phyloP scores from a whole-genome alignment of 352 stramenopile species.

The Phytophthora sp. region DNA sequence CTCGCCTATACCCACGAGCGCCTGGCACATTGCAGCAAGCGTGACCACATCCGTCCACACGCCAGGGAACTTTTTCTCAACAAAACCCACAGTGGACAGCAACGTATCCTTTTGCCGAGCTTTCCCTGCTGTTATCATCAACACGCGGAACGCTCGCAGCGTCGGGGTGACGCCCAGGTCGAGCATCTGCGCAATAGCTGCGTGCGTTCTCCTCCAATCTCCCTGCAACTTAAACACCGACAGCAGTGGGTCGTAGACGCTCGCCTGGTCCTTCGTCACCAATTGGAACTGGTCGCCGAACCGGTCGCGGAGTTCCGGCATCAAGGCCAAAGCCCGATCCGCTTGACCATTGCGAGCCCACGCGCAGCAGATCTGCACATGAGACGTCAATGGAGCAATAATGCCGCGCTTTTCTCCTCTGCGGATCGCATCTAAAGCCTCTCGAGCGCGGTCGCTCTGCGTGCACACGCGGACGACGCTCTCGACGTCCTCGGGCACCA shows the following conservation, averaged over 20 bases:
- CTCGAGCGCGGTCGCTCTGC: constrained; percentile 49
- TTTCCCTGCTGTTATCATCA: constrained; percentile 63
- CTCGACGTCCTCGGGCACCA: constrained; percentile 34
- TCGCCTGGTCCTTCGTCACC: constrained; percentile 11
- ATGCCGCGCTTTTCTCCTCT: constrained; percentile 51
- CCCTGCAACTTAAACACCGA: constrained; percentile 58
- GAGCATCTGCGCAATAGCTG: constrained; percentile 72
- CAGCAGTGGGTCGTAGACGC: constrained; percentile 61
- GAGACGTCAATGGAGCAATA: constrained; percentile 32
- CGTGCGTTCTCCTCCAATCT: constrained; percentile 68
- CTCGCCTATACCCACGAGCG: constrained; percentile 57
- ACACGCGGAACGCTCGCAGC: constrained; percentile 60
- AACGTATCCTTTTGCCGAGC: constrained; percentile 54
- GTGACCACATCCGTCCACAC: constrained; percentile 50
- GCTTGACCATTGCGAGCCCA: constrained; percentile 57
- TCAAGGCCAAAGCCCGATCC: constrained; percentile 49
- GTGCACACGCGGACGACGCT: constrained; percentile 50
- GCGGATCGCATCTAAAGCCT: constrained; percentile 56
- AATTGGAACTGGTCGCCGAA: constrained; percentile 30
- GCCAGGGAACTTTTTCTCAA: constrained; percentile 47
- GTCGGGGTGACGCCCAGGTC: constrained; percentile 49
- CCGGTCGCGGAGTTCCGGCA: constrained; percentile 35
- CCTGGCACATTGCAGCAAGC: constrained; percentile 68
- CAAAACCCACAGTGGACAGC: constrained; percentile 52
- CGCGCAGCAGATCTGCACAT: constrained; percentile 55